phyloP scores from a whole-genome alignment of 768 basidiomycete species.

The Myochromella boudieri region DNA sequence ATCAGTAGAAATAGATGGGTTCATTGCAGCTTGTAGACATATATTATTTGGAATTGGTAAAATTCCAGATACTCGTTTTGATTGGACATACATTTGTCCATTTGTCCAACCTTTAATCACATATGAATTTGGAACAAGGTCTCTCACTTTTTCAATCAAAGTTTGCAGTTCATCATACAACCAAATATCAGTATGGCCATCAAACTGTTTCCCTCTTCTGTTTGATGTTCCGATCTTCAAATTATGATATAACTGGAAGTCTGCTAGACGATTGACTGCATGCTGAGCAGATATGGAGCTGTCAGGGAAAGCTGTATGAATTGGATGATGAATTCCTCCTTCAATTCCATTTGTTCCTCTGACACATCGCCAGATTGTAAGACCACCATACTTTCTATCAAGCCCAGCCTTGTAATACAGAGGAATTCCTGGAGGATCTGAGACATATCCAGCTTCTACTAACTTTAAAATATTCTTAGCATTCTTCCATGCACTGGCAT shows the following conservation, averaged over 20 bases:
- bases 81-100: slow-evolving; percentile 4
- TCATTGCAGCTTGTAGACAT: background rate
- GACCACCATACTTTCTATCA: slow-evolving; percentile 20
- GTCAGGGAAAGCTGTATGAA: slow-evolving; percentile 19
- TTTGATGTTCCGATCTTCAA: slow-evolving; percentile 22
- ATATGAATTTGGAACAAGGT: background rate
- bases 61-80: slow-evolving; percentile 4
- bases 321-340: slow-evolving; percentile 34
- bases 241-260: slow-evolving; percentile 27
- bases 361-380: slow-evolving; percentile 26
- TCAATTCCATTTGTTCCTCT: slow-evolving; percentile 33
- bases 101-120: slow-evolving; percentile 9
- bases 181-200: slow-evolving; percentile 21
- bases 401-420: slow-evolving; percentile 19
- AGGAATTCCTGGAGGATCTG: slow-evolving; percentile 29
- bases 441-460: slow-evolving; percentile 24
- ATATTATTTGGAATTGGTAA: slow-evolving; percentile 5
- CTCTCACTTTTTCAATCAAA: background rate
- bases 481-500: slow-evolving; percentile 24
- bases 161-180: slow-evolving; percentile 14
- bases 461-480: slow-evolving; percentile 28
- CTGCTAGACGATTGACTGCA: slow-evolving; percentile 20
- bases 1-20: background rate
- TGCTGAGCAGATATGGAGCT: slow-evolving; percentile 23
- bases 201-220: slow-evolving; percentile 16